These are phyloP conservation scores for Catunica adiposa DNA, from an alignment of 2,329 filamentous ascomycete genomes.

Conservation along the genomic window DNA sequence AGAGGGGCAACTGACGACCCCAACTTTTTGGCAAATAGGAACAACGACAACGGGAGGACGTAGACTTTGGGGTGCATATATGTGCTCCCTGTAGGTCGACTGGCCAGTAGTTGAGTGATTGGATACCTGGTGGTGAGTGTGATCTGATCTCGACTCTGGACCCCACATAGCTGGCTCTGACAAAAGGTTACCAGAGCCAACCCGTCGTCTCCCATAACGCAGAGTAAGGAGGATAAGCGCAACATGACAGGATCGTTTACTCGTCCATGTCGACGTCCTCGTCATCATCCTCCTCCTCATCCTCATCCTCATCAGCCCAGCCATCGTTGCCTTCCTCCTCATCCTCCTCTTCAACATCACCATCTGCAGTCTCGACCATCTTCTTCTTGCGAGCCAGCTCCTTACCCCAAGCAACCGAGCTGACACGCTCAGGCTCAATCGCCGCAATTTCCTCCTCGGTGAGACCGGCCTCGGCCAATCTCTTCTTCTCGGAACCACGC, in stretches of 20 bases:
- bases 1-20: conserved; percentile 4
- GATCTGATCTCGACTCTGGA: neutral
- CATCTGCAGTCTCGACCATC: conserved; percentile 16
- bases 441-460: conserved; percentile 34
- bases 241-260: conserved; percentile 9
- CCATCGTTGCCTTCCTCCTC: conserved; percentile 16
- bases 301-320: conserved; percentile 22
- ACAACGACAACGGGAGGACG: neutral
- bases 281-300: conserved; percentile 18
- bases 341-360: conserved; percentile 17
- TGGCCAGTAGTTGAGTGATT: no score
- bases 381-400: conserved; percentile 22
- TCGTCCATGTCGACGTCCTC: conserved; percentile 28
- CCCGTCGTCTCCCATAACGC: neutral
- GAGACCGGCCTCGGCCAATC: conserved; percentile 36
- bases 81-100: no score
- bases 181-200: neutral
- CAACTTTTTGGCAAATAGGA: conserved; percentile 6
- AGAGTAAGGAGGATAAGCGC: neutral
- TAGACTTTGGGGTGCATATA: neutral
- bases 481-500: conserved; percentile 44
- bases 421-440: conserved; percentile 25
- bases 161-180: no score
- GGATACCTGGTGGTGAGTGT: neutral
- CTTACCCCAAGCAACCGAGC: conserved; percentile 27